phyloP scores from a whole-genome alignment of 306 rosid species.

The Cicer pinnatifidum region DNA sequence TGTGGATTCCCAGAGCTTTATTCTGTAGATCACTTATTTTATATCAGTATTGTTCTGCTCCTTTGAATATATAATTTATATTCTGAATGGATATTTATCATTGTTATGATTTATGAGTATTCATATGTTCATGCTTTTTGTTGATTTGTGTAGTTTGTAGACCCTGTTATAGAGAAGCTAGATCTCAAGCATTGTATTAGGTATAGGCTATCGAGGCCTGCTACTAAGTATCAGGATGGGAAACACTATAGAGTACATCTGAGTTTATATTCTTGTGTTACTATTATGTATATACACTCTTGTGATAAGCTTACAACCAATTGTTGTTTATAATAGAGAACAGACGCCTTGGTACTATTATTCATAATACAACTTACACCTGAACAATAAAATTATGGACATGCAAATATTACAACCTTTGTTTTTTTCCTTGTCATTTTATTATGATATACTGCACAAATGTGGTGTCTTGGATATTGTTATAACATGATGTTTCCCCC shows the following conservation, averaged over 20 bases:
- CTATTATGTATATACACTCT: constrained; percentile 24
- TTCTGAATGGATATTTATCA: background rate
- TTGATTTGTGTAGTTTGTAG: constrained; percentile 75
- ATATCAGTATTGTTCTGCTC: background rate
- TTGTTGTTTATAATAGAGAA: constrained; percentile 1
- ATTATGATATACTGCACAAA: background rate
- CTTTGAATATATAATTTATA: background rate
- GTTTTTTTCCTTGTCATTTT: constrained; percentile 19
- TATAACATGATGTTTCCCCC: background rate
- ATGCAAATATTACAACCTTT: background rate
- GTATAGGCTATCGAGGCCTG: constrained; percentile 82
- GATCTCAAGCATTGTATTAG: constrained; percentile 85
- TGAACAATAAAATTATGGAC: constrained; percentile 14
- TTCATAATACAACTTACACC: constrained; percentile 7
- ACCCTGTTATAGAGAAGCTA: constrained; percentile 90
- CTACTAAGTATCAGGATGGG: constrained; percentile 89
- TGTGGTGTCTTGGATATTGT: constrained; percentile 7
- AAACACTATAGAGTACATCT: constrained; percentile 83
- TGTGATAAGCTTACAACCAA: background rate
- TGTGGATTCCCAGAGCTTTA: constrained; percentile 51
- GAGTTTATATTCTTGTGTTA: constrained; percentile 26
- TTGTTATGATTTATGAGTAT: constrained; percentile 20
- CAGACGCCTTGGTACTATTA: background rate
- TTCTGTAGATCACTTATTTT: constrained; percentile 9
- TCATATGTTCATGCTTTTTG: constrained; percentile 41